Percentiles rank a stretch among this genome's conserved stretches.
These are phyloP conservation scores for Elongisporangium prolatum DNA, from an alignment of 352 stramenopile species.

Conservation along the genomic window DNA sequence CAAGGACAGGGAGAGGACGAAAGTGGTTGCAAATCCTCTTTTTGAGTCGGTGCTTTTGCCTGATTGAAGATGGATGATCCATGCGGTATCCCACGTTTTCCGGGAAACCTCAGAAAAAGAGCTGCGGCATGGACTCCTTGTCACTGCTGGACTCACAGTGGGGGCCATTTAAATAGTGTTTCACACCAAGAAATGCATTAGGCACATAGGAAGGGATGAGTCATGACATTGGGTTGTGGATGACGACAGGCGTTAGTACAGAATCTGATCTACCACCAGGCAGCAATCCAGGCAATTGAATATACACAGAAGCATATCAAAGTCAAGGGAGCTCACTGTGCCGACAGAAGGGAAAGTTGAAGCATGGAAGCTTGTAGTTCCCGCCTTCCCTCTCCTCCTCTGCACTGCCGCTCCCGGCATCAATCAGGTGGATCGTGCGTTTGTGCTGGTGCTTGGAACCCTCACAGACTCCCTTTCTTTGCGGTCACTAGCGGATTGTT, in stretches of 20 bases:
- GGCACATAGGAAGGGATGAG: neutral
- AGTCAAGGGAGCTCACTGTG: neutral
- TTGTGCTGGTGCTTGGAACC: neutral
- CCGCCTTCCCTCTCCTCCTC: neutral
- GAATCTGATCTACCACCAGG: neutral
- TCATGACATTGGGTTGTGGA: neutral
- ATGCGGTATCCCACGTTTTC: neutral
- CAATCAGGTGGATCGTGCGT: neutral
- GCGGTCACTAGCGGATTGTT: neutral
- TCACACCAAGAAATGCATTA: no score
- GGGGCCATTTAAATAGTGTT: no score
- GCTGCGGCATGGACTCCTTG: no score
- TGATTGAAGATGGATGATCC: neutral
- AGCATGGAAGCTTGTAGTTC: neutral
- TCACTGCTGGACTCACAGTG: no score
- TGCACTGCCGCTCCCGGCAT: neutral
- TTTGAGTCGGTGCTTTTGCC: neutral
- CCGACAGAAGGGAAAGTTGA: neutral
- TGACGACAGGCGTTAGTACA: neutral
- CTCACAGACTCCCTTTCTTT: neutral
- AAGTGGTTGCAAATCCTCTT: neutral
- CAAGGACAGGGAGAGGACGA: neutral
- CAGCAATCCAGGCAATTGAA: neutral
- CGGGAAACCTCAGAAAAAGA: neutral
- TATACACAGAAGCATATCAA: neutral